Base-by-base conservation (phyloP, 768 basidiomycete genomes). In the Tulasnella sp. region DNA sequence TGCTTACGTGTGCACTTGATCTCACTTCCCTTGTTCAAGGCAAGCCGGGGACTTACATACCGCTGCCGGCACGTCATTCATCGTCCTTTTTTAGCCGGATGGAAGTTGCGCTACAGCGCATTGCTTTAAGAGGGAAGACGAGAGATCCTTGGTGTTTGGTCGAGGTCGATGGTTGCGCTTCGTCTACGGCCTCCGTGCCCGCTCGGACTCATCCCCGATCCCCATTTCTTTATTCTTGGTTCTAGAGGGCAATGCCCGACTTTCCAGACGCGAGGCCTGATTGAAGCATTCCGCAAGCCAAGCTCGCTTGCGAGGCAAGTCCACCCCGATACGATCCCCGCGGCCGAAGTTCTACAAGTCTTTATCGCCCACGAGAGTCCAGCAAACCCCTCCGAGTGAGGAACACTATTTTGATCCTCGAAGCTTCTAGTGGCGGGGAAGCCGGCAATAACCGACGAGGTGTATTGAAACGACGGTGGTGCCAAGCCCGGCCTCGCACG, bases 1-100 rank as follows among this genome's bases (percentile, higher is more conserved):
- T 69, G 64, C 64, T 69, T 69, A 69, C 64, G 64, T 69, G 64
- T 69, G 28, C 31, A 69, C 64, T 14, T 69, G 54, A 69, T 69
- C 64, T 69, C 64, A 69, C 28, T 37, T 69, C 64, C 64, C 64
- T 69, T 69, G 64, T 69, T 69, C 31, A 16, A 69, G 31, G 64
- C 34, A 31, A 37, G 64, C 64, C 64, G 64, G 64, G 28, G 28
- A 69, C 64, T 69, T 69, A 69, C 64, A 69, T 18, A 69, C 64
- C 31, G 28, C 16, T 0, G 64, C n/a, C 64, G 34, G 16, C 28
- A 2, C 31, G 34, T 69, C 64, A 12, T 37, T 69, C 64, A 69
- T n/a, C 31, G 9, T 46, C 44, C 44, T 46, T 46, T 69, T 69
- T 69, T 6, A 31, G 37, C 64, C 34, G 34, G 31, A 37, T 37